Conservation (phyloP, 306 rosid species). For the Vachellia pachyceras region DNA sequence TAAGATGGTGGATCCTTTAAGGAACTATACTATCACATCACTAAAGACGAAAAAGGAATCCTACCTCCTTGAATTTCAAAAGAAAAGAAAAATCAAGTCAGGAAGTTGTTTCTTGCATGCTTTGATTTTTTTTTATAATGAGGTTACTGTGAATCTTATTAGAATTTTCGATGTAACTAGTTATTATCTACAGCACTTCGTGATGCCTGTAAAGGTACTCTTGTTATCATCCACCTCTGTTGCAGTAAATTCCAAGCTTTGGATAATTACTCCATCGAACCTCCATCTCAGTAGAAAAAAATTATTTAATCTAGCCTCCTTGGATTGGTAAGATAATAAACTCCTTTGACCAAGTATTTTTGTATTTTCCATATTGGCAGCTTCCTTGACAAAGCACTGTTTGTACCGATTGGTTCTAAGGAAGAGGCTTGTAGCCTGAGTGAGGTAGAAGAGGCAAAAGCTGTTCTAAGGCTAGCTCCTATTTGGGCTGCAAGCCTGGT, state of each 20-base stretch:
- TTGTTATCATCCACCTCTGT: neutral
- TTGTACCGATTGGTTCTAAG: neutral
- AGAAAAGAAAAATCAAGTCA: neutral
- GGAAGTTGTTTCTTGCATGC: neutral
- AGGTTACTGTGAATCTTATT: neutral
- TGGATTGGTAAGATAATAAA: neutral
- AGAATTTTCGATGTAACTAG: neutral
- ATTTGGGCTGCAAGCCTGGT: conserved; percentile 46
- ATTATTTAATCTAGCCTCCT: neutral
- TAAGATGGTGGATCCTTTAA: neutral
- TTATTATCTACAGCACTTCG: neutral
- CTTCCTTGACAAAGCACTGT: conserved; percentile 13
- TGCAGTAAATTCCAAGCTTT: neutral
- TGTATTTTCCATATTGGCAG: neutral
- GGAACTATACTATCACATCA: neutral
- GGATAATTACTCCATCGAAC: neutral
- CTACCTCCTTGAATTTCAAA: neutral
- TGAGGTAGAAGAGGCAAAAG: conserved; percentile 59
- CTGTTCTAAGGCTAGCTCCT: conserved; percentile 54
- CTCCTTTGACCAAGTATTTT: neutral
- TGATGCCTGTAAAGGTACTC: neutral
- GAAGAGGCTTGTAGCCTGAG: conserved; percentile 30
- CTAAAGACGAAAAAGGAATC: neutral
- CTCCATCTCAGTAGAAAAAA: neutral
- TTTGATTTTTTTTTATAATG: neutral